These are phyloP conservation scores for Quercus tomentella DNA, from an alignment of 331 rosid species.

Conservation along the genomic window DNA sequence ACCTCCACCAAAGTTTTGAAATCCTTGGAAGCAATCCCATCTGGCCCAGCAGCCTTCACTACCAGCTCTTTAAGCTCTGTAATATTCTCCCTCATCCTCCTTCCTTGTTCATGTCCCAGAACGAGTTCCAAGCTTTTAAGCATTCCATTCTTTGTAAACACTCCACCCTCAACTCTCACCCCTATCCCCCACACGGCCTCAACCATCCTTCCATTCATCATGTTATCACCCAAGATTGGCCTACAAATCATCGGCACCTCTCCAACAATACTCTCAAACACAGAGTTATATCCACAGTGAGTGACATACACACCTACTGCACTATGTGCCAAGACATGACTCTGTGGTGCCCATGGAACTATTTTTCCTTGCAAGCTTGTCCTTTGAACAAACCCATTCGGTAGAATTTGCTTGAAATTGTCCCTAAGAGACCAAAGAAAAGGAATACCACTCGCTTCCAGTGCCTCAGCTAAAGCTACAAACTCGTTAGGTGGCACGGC, in stretches of 20 bases:
- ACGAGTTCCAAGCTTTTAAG: slow-evolving; percentile 31
- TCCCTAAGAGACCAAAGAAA: slow-evolving; percentile 49
- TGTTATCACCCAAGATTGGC: slow-evolving; percentile 34
- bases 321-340: slow-evolving; percentile 34
- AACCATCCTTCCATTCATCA: slow-evolving; percentile 32
- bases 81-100: slow-evolving; percentile 24
- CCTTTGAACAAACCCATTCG: slow-evolving; percentile 34
- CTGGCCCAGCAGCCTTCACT: slow-evolving; percentile 21
- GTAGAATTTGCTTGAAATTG: not conserved
- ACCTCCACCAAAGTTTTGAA: slow-evolving; percentile 28
- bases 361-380: slow-evolving; percentile 25
- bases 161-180: slow-evolving; percentile 33
- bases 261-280: slow-evolving; percentile 34
- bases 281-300: slow-evolving; percentile 46
- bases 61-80: slow-evolving; percentile 8
- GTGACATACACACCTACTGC: slow-evolving; percentile 41
- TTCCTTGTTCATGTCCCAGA: slow-evolving; percentile 31
- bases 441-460: slow-evolving; percentile 11
- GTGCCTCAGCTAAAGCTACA: slow-evolving; percentile 17
- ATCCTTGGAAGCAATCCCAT: slow-evolving; percentile 29
- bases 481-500: slow-evolving; percentile 34
- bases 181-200: slow-evolving; percentile 46
- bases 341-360: slow-evolving; percentile 55
- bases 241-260: slow-evolving; percentile 56
- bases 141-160: slow-evolving; percentile 35